Evolutionary conservation across 2,329 filamentous ascomycete species (phyloP).

Genomic region (Aureobasidium pullulans): DNA sequence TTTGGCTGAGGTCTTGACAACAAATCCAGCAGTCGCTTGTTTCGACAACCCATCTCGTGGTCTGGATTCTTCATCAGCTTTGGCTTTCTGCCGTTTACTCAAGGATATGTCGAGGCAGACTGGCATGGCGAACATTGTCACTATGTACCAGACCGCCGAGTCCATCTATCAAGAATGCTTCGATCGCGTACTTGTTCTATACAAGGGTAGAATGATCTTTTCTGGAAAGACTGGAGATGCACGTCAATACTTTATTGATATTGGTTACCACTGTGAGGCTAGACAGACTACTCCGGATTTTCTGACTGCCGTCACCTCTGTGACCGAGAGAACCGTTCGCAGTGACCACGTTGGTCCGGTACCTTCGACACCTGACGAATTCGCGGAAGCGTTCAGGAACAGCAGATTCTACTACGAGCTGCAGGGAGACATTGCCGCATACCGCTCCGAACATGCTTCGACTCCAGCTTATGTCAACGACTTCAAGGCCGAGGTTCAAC

Average conservation of each 20-base stretch:
- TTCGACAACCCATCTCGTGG: slow-evolving; percentile 46
- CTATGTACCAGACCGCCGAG: slow-evolving; percentile 48
- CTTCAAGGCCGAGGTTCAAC: slow-evolving; percentile 8
- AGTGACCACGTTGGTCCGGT: slow-evolving; percentile 54
- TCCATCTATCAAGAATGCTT: slow-evolving; percentile 57
- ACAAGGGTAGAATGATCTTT: slow-evolving; percentile 71
- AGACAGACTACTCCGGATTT: slow-evolving; percentile 66
- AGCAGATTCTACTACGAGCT: slow-evolving; percentile 30
- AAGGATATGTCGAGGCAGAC: slow-evolving; percentile 43
- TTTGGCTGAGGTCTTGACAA: slow-evolving; percentile 48
- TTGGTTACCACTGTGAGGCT: slow-evolving; percentile 61
- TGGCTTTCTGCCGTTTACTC: slow-evolving; percentile 51
- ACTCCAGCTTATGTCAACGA: slow-evolving; percentile 9
- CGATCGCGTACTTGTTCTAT: slow-evolving; percentile 67
- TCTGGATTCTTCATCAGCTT: slow-evolving; percentile 50
- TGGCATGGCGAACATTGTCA: slow-evolving; percentile 46
- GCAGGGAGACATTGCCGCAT: slow-evolving; percentile 42
- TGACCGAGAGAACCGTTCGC: slow-evolving; percentile 48
- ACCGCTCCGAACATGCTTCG: slow-evolving; percentile 32
- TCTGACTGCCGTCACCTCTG: slow-evolving; percentile 64
- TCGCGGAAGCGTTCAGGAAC: slow-evolving; percentile 46
- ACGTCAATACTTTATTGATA: slow-evolving; percentile 56
- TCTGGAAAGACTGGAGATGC: slow-evolving; percentile 56
- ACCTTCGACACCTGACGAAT: slow-evolving; percentile 63
- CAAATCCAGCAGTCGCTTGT: slow-evolving; percentile 32